A percentile compares a stretch with the other conserved stretches of the same genome.
phyloP scores from a whole-genome alignment of 352 stramenopile genomes.

The Phytopythium cucurbitacearum region DNA sequence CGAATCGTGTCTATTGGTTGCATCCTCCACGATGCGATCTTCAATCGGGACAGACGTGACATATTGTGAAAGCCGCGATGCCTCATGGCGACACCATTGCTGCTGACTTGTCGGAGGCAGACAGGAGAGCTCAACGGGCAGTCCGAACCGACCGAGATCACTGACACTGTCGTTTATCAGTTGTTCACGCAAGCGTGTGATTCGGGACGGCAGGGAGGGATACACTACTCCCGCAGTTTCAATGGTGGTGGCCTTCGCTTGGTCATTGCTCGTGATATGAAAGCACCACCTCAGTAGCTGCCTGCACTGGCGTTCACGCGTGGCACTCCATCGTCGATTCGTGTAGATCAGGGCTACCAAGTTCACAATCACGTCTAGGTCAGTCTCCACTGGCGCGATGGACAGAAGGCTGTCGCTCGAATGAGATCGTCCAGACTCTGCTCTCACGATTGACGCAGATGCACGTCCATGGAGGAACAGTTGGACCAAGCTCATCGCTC shows the following conservation, averaged over 20 bases:
- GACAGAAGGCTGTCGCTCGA: not conserved
- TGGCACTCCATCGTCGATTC: constrained; percentile 14
- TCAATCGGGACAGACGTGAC: too few relatives aligned
- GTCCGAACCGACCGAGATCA: constrained; percentile 7
- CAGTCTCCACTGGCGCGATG: constrained; percentile 10
- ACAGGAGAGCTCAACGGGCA: constrained; percentile 10
- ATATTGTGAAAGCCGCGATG: too few relatives aligned
- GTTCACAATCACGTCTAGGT: constrained; percentile 6
- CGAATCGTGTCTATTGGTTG: too few relatives aligned
- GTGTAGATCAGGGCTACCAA: constrained; percentile 31
- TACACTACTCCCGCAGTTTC: not conserved
- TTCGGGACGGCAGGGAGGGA: constrained; percentile 6
- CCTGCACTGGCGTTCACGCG: constrained; percentile 20
- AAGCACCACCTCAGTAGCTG: constrained; percentile 34
- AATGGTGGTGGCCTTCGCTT: not conserved
- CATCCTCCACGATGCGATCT: too few relatives aligned
- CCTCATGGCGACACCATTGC: not conserved
- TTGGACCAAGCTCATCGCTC: constrained; percentile 20
- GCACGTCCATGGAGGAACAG: constrained; percentile 21
- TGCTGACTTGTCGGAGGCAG: constrained; percentile 14
- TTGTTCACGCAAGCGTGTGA: constrained; percentile 21
- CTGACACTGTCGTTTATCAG: constrained; percentile 12
- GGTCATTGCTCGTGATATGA: constrained; percentile 13
- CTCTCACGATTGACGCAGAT: constrained; percentile 16
- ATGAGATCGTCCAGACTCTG: not conserved